These are phyloP conservation scores for Codiaeum variegatum DNA, from an alignment of 441 rosid species.

Conservation along the genomic window DNA sequence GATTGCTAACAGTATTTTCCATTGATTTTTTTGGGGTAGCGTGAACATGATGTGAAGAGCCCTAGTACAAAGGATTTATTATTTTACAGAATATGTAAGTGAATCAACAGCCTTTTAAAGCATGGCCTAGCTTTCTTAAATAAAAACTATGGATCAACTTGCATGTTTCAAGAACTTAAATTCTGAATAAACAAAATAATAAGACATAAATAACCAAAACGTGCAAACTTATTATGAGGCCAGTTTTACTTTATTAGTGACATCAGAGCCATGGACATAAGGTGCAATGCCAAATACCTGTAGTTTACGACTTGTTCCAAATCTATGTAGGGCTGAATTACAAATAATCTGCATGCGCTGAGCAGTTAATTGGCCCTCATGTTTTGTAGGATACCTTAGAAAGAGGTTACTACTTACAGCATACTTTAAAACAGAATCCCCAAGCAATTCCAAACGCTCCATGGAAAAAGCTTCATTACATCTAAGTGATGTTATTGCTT, in stretches of 20 bases:
- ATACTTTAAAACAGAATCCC: constrained; percentile 91
- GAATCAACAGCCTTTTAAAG: neutral
- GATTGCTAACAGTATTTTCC: neutral
- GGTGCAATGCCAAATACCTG: constrained; percentile 51
- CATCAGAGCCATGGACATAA: constrained; percentile 2
- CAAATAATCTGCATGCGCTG: constrained; percentile 45
- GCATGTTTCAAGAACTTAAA: neutral
- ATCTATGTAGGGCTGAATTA: constrained; percentile 64
- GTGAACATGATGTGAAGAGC: neutral
- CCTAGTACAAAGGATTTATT: neutral
- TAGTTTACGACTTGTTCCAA: constrained; percentile 55
- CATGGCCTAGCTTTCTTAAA: neutral
- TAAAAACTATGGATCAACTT: neutral
- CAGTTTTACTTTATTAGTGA: neutral
- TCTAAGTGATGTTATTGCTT: constrained; percentile 75
- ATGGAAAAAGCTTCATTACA: constrained; percentile 76
- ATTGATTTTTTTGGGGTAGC: neutral
- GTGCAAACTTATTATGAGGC: neutral
- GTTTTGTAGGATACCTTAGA: constrained; percentile 59
- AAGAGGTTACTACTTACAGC: constrained; percentile 69
- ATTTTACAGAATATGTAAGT: neutral
- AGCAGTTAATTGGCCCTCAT: constrained; percentile 70
- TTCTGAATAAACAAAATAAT: neutral
- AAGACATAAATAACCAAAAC: neutral
- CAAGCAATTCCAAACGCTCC: constrained; percentile 97